Evolutionary conservation across 169 alveolate genomes (phyloP).

Genomic region (Eimeria zaria): DNA sequence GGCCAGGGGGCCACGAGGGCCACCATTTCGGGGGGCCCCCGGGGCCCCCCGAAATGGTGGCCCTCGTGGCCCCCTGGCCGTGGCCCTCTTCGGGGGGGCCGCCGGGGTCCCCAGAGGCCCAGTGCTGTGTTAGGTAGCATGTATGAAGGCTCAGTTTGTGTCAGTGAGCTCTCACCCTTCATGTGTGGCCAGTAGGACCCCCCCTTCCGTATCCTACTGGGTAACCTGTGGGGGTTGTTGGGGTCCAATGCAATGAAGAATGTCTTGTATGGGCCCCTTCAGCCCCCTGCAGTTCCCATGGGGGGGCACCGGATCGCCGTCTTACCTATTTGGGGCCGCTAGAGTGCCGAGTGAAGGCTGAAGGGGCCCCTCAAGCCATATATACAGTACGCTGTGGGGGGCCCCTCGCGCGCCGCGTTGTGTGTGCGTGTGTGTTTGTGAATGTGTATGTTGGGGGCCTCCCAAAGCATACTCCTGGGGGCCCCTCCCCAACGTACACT

Average conservation of each 20-base stretch:
- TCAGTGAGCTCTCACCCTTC: not conserved
- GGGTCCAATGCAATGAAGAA: not conserved
- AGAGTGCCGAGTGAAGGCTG: not conserved
- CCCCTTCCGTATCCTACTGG: not conserved
- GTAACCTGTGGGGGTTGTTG: not conserved
- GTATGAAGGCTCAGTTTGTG: not conserved
- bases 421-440: not conserved
- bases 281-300: not conserved
- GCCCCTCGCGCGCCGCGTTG: not conserved
- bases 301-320: not conserved
- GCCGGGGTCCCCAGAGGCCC: not conserved
- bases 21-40: not conserved
- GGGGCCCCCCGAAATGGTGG: not conserved
- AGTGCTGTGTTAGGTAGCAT: not conserved
- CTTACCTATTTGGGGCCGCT: not conserved
- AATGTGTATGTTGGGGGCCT: no score
- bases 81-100: no score
- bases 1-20: not conserved
- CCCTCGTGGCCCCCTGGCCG: no score
- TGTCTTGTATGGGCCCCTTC: not conserved
- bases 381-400: not conserved
- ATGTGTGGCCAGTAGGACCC: not conserved
- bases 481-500: no score
- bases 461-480: no score
- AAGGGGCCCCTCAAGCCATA: not conserved